Base-by-base conservation (phyloP, 306 rosid genomes). In the Mimosa pudica region DNA sequence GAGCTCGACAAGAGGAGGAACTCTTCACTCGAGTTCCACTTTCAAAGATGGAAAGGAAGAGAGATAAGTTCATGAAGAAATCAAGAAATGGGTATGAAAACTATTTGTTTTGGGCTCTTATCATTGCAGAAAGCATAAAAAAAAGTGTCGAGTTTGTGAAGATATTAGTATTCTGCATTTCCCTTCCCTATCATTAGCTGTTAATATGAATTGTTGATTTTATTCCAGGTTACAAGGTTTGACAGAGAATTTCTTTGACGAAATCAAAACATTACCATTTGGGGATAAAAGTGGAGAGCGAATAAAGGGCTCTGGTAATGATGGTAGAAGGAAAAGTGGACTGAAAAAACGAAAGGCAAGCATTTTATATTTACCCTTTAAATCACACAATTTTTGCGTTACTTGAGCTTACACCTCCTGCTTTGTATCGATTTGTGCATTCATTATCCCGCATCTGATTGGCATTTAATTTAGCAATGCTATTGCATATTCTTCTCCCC, bases 161-260 rank as follows among this genome's bases (percentile, higher is more conserved):
- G 47, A 7, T 38, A 54, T 38, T 79, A 55, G 51, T 77, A 30
- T 68, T 38, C 44, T 5, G 44, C 16, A 24, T 35, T 44, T 18
- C 6, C 11, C 24, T 17, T 7, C 54, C 20, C 33, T 33, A 61
- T 11, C 5, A 3, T 70, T 77, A 73, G 71, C 46, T 79, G n/a
- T 76, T 32, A 73, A 73, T 55, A 20, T 55, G 17, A 54, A 16
- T 54, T 54, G 24, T 16, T 54, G n/a, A 58, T 76, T 61, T 67
- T 49, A 64, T 86, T 63, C 44, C 85, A 95, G 97, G 89, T 79
- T 93, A 92, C 89, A 84, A 82, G 96, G 93, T 83, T 87, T 93
- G 83, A 88, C 94, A 0, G 96, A 95, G 52, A 84, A 85, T 85
- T 91, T 93, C 84, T 95, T 60, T 77, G 98, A 93, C 9, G 99